Conservation (phyloP, 2,329 filamentous ascomycete genomes). For the Penicillium vulpinum region DNA sequence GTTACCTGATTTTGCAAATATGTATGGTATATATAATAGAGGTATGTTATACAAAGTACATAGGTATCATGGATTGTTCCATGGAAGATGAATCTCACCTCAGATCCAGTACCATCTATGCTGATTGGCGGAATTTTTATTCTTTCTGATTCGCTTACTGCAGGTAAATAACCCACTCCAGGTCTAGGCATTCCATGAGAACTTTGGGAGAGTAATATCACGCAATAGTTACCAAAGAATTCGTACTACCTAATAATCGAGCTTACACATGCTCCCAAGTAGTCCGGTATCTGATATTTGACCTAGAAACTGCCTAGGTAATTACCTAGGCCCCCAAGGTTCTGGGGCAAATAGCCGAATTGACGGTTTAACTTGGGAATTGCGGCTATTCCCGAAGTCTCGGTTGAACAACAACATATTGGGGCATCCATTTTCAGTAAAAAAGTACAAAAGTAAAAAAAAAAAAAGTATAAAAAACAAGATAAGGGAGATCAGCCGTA, state of each 20-base stretch:
- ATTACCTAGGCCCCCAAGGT: too few relatives aligned
- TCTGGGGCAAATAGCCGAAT: background rate
- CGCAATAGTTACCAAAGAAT: background rate
- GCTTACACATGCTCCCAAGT: too few relatives aligned
- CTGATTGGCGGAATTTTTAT: background rate
- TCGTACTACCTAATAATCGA: too few relatives aligned
- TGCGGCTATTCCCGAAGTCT: background rate
- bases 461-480: too few relatives aligned
- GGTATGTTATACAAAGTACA: too few relatives aligned
- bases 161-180: background rate
- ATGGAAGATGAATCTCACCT: slow-evolving; percentile 7
- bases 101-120: background rate
- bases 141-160: background rate
- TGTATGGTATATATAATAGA: too few relatives aligned
- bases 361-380: background rate
- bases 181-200: background rate
- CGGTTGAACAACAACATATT: background rate
- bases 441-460: too few relatives aligned
- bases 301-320: too few relatives aligned
- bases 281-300: too few relatives aligned
- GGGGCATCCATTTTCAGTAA: too few relatives aligned
- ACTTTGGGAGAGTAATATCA: background rate
- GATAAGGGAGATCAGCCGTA: background rate
- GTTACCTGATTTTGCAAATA: background rate
- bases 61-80: background rate